Base-by-base conservation (phyloP, 164 flowering plant genomes). In the Liquidambar formosana region DNA sequence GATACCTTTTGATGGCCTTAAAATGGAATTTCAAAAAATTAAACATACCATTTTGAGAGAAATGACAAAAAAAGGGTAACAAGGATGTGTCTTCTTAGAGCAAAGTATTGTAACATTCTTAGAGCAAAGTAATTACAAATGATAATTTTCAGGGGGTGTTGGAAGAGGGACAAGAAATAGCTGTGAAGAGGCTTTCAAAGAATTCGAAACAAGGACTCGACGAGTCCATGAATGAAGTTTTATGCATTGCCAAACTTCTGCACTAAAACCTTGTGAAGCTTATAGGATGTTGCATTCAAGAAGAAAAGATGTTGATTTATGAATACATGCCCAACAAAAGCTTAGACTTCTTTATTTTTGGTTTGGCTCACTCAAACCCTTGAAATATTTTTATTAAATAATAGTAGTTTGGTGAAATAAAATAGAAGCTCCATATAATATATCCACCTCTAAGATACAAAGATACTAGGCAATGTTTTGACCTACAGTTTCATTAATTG, bases 271-370 rank as follows among this genome's bases (percentile, higher is more conserved):
- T 65, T 10, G 68, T 65, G 15, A 65, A 53, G 54, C 60, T 65
- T 28, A 10, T 65, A 19, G 68, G 68, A 28, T 65, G 68, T 22
- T 65, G 68, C 68, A 65, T 65, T 27, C 25, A 65, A 18, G 60
- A 23, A 9, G 60, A 53, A n/a, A 65, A 56, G 60, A 65, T 65
- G 68, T 46, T 65, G 26, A 56, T 65, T 47, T 65, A 65, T n/a
- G 68, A 65, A n/a, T 65, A 51, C 48, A 65, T 65, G 68, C 48
- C 68, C 19, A 65, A 65, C 48, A 65, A 53, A 38, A 65, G 68
- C 60, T 65, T 65, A 60, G 68, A 65, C 59, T 33, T 33, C 41
- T 65, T 65, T 46, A 65, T 65, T 13, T 65, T 65, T 48, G 68
- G 68, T 33, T 33, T 33, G 41, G 41, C 41, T 33, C 41, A 2